Evolutionary conservation across 805 yeast genomes (phyloP), one percentile per base, ranked within the genome.

Genomic region (Saccharomyces paradoxus): DNA sequence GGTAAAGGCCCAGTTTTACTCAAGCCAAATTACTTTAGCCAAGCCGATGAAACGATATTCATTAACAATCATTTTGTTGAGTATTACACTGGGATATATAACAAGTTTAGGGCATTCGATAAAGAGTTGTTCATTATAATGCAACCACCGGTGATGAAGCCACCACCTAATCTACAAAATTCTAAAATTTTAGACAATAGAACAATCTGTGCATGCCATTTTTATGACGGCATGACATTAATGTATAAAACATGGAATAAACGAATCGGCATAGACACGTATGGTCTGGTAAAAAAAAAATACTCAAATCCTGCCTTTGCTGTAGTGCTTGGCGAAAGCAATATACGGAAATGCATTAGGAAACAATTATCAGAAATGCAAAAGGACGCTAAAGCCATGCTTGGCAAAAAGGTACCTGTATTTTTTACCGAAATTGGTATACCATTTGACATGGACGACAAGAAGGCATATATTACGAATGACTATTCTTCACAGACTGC

Each of bases 391-490:
- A 66, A 71, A 5, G 77, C 76, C 3, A 67, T 78, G 30, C 69
- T 91, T 41, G 97, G 97, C 2, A 55, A 60, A 1, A 51, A 68
- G 9, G 75, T 89, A 9, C 96, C 97, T 0, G 79, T 86, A 9
- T 71, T 92, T 24, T 83, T 94, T 77, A 81, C 96, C 0, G 99
- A 92, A 69, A 90, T 92, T n/a, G 99, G 99, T 5, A 89, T 92
- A 85, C 98, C 99, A 2, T 89, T 86, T 68, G 97, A 94, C 68
- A 88, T 92, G 97, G 91, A 92, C 69, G 77, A 81, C 55, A 88
- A 87, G 65, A 74, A 71, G 50, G 87, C 97, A 0, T 92, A 81
- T 65, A 67, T 69, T 1, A 76, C 75, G 55, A 90, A 91, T 1
- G 81, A 82, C 57, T 94, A 82, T 68, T 70, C 76, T 9, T 77